Evolutionary conservation across 305 asterid genomes (phyloP), one percentile per base, ranked within the genome.

Genomic region (Ajuga reptans): DNA sequence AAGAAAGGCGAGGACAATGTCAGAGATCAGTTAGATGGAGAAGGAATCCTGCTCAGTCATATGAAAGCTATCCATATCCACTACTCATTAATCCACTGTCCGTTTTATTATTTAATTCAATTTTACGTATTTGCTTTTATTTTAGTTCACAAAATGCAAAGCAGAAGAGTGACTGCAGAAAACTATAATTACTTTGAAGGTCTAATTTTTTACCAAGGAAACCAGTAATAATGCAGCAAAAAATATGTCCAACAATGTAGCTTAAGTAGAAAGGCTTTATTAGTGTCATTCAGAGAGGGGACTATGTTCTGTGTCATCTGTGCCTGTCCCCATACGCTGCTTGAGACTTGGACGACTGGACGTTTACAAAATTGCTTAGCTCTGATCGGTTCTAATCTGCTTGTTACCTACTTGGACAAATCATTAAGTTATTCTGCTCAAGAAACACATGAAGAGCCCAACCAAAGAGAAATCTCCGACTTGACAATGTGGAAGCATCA

Each of bases 171-270:
- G 36, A 34, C 11, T 6, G 31, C 16, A 58, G 53, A 31, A 21
- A 11, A 17, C n/a, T 41, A 61, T 39, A 61, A 61, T 18, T 61
- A 17, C 21, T 42, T 21, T 7, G 11, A 52, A 52, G 58, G 12
- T 21, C 46, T 36, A 46, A 69, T n/a, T 45, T 3, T 46, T 57
- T 69, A 45, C 58, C 58, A 39, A 24, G 41, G 72, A 52, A 52
- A 63, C 18, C 52, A 66, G 17, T 17, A 18, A 9, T 9, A 33
- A 6, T 43, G 55, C 24, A 62, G 24, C 54, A 21, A 0, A 45
- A 42, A 18, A n/a, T 36, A 61, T 11, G 41, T 5, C 29, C 68
- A 42, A 11, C 24, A 47, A 37, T 37, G 17, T 41, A 17, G 47
- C 14, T 12, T n/a, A 24, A 49, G 50, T 27, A 27, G 11, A 21